Percentiles rank a stretch among this genome's conserved stretches.
phyloP scores from a whole-genome alignment of 2,329 filamentous ascomycete species.

The Clonostachys rosea region DNA sequence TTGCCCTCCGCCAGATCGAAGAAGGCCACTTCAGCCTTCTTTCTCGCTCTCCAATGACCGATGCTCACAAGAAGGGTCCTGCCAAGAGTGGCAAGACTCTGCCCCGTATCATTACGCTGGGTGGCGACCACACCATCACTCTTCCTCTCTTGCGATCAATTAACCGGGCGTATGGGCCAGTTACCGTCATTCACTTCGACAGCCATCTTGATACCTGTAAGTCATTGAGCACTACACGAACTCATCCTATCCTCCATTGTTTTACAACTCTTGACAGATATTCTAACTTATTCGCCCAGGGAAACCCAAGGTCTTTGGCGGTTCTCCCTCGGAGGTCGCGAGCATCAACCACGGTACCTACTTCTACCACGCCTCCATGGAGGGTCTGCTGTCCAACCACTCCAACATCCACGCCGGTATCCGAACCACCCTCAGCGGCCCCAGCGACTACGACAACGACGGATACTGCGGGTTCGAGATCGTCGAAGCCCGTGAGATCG shows the following conservation, averaged over 20 bases:
- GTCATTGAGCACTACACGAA: slow-evolving; percentile 3
- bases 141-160: slow-evolving; percentile 55
- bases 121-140: slow-evolving; percentile 60
- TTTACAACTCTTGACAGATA: no score
- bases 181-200: slow-evolving; percentile 60
- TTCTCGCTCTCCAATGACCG: slow-evolving; percentile 64
- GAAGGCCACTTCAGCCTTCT: slow-evolving; percentile 76
- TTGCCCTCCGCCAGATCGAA: slow-evolving; percentile 79
- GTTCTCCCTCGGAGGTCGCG: slow-evolving; percentile 70
- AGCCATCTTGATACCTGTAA: slow-evolving; percentile 64
- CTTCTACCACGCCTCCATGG: slow-evolving; percentile 77
- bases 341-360: slow-evolving; percentile 85
- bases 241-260: slow-evolving; percentile 7
- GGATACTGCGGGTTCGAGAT: slow-evolving; percentile 83
- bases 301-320: slow-evolving; percentile 84
- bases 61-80: slow-evolving; percentile 61
- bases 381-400: slow-evolving; percentile 76
- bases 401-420: slow-evolving; percentile 86
- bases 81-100: slow-evolving; percentile 71
- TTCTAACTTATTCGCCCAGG: slow-evolving; percentile 29
- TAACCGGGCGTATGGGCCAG: slow-evolving; percentile 55
- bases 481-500: slow-evolving; percentile 81
- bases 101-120: slow-evolving; percentile 75
- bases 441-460: slow-evolving; percentile 80
- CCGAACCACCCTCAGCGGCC: slow-evolving; percentile 73